Evolutionary conservation across 176 grass and related monocot genomes (phyloP), one percentile per base, ranked within the genome.

Genomic region (Eremochloa ophiuroides): DNA sequence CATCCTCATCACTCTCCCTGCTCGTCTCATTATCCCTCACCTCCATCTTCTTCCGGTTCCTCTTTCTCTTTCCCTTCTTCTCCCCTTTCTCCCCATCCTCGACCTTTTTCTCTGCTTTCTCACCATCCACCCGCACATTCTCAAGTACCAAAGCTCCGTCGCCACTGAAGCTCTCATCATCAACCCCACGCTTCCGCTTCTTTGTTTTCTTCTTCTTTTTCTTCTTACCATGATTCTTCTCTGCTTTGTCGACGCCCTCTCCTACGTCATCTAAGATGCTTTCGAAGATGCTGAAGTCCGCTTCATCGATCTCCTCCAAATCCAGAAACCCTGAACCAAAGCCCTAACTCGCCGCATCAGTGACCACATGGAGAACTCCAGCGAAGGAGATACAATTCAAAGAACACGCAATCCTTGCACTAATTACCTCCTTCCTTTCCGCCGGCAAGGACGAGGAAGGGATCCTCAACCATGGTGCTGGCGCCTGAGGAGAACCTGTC

Each of bases 241-340:
- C 59, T 41, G 7, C 34, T 27, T 80, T 74, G 26, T 39, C 79
- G 41, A 84, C 84, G 8, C 37, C 46, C 67, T 15, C 66, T 69
- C 61, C 87, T 46, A 84, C 18, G 10, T 78, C 76, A 31, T 75
- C 84, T 30, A 62, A 16, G 42, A 47, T 30, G 64, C 83, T 77
- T 6, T 85, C 91, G 2, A 95, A 53, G 35, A 95, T 84, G 22
- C 85, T 85, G 46, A 84, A 95, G 14, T 93, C 88, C 0, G 84
- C 87, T 75, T 93, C 96, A 69, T 99, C 96, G 33, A 99, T 91
- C 80, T 99, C 96, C 80, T 99, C 96, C 62, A 99, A 59, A 64
- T 90, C 90, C 55, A 99, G 86, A 80, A 99, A 99, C 22, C 96
- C 93, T 98, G 77, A 30, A 35, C 74, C 55, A 9, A 82, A 69